phyloP scores from a whole-genome alignment of 1,139 yeast genomes.

The Meyerozyma sp. region DNA sequence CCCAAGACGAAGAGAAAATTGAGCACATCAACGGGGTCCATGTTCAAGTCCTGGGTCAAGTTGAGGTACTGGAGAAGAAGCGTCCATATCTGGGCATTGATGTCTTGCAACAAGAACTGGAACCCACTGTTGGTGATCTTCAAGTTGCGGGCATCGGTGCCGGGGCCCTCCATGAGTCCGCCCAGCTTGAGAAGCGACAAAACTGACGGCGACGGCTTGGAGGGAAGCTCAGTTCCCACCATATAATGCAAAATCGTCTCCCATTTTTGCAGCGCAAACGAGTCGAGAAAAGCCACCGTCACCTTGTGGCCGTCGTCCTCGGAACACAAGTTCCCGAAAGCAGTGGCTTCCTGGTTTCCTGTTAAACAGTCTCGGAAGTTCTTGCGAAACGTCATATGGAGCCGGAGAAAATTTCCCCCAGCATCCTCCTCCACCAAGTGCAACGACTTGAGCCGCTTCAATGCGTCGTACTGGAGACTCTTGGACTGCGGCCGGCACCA shows the following conservation, averaged over 20 bases:
- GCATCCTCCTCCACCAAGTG: constrained; percentile 69
- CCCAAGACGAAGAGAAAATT: constrained; percentile 93
- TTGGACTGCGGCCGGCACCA: constrained; percentile 65
- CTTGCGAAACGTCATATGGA: constrained; percentile 69
- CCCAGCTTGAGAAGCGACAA: constrained; percentile 64
- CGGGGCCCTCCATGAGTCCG: constrained; percentile 71
- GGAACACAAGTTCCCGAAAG: constrained; percentile 38
- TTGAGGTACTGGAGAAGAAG: constrained; percentile 79
- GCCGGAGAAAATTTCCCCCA: constrained; percentile 48
- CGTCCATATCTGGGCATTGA: constrained; percentile 94
- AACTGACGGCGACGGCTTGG: constrained; percentile 66
- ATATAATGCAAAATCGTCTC: constrained; percentile 92
- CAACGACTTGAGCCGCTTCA: constrained; percentile 69
- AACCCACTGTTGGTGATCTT: constrained; percentile 87
- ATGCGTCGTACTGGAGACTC: constrained; percentile 65
- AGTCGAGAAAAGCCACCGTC: constrained; percentile 62
- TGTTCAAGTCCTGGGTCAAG: constrained; percentile 74
- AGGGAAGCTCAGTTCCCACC: constrained; percentile 82
- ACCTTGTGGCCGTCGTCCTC: constrained; percentile 41
- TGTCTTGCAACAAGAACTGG: constrained; percentile 87
- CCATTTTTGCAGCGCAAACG: constrained; percentile 85
- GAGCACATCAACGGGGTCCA: constrained; percentile 95
- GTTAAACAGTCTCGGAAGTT: constrained; percentile 82
- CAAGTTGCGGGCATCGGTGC: constrained; percentile 36
- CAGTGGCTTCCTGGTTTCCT: constrained; percentile 55